Base-by-base conservation (phyloP, 2,329 filamentous ascomycete genomes). In the Ilyonectria robusta region DNA sequence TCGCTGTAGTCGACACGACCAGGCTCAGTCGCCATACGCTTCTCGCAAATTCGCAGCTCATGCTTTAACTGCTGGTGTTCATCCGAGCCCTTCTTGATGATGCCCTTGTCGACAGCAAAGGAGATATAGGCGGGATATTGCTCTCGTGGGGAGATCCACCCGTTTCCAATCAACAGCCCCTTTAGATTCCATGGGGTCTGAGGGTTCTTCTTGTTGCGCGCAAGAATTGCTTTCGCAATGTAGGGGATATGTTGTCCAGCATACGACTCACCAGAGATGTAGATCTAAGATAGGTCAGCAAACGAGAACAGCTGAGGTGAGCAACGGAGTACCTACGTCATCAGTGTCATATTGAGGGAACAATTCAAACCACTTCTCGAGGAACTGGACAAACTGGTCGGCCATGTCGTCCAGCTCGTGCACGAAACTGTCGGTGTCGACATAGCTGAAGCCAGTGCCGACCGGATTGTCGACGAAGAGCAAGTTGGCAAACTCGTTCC, bases 391-490 rank as follows among this genome's bases (percentile, higher is more conserved):
- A 79, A 99, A 97, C 72, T 99, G 94, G 35, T 90, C 85, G 40
- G 95, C 92, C 95, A 99, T 97, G 72, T 95, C 89, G 66, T 93
- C 88, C 67, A 99, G 86, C 79, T 98, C 95, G 72, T 92, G 90
- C 19, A 98, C 80, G 77, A 93, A 98, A 76, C 90, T 93, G 80
- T 99, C 88, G 15, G 94, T 96, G 77, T 97, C 92, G 77, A 95
- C 95, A 78, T 96, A 98, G 82, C 96, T 99, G 84, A 93, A 99
- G 3, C 96, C 96, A 1, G 95, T 98, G 13, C 96, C 97, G 40
- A 98, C 95, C 0, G 96, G 96, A 78, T 98, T 97, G 78, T 99
- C 96, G 67, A 99, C 94, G 78, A 99, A 99, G 66, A 99, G 89
- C 58, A 99, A 82, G 77, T 99, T 99, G 71, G 96, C 94, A 77